phyloP scores from a whole-genome alignment of 176 grass and related monocot species.

The Carex kokanica region DNA sequence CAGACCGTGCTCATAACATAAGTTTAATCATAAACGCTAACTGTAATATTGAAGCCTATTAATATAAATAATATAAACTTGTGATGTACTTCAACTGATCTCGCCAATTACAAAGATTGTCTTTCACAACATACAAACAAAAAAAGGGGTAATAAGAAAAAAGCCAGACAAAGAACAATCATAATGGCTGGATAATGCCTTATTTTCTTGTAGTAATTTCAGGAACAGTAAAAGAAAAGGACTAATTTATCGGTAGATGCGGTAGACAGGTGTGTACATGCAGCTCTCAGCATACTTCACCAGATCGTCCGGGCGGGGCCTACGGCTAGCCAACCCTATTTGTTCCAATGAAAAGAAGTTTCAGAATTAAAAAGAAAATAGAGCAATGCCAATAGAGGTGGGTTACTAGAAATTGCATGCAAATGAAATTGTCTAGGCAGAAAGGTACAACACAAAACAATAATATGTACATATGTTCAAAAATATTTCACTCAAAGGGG shows the following conservation, averaged over 20 bases:
- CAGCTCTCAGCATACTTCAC: conserved; percentile 85
- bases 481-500: neutral
- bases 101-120: neutral
- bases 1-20: neutral
- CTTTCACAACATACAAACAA: neutral
- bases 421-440: neutral
- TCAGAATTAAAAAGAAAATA: no score
- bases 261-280: conserved; percentile 88
- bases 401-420: neutral
- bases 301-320: conserved; percentile 73
- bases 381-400: neutral
- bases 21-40: neutral
- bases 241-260: conserved; percentile 48
- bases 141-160: neutral
- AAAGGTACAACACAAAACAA: neutral
- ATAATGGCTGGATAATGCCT: conserved; percentile 4
- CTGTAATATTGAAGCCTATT: neutral
- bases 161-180: neutral
- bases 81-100: neutral
- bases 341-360: neutral
- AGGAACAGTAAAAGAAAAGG: neutral
- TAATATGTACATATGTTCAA: neutral
- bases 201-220: conserved; percentile 6
- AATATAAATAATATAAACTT: neutral
- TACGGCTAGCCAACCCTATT: conserved; percentile 60